Evolutionary conservation across 345 rosid genomes (phyloP), one percentile per base, ranked within the genome.

Genomic region (Cardamine chenopodiifolia): DNA sequence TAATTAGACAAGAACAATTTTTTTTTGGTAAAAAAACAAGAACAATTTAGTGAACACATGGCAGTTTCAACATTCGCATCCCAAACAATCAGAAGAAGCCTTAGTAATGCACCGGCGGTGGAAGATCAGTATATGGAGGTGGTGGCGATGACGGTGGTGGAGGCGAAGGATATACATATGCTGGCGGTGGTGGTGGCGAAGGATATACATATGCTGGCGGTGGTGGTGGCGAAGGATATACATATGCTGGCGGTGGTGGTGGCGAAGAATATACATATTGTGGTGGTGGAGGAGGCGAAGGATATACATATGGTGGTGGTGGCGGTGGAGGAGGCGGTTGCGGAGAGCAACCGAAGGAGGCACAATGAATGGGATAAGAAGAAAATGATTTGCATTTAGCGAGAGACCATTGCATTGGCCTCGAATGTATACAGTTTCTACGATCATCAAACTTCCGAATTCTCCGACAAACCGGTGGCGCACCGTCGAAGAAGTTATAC

Each of bases 361-460:
- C 79, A 62, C 96, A 93, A 62, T 81, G 74, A 60, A 82, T 70
- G 31, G 88, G 90, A 72, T 79, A 63, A 23, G 81, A 80, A 76
- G 90, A 83, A 61, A 89, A 86, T 0, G 86, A 70, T 44, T 70
- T 79, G 53, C 98, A 93, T 55, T 88, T 91, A 12, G 73, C 58
- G 2, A 66, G 61, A 17, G 98, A 82, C 25, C 97, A 78, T 72
- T 93, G 97, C 45, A 65, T 34, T 39, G 94, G 92, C 72, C 89
- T 82, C 4, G 48, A 23, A 0, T 86, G 89, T 28, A 93, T 82
- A 78, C 98, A 93, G 40, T 93, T 93, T 74, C 55, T 26, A 37
- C 71, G 75, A 58, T 93, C 97, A 59, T 90, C 87, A 75, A 82
- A 75, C 7, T 72, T 82, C 1, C 44, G 77, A 79, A 91, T 70